Conservation (phyloP, 2,329 filamentous ascomycete genomes). For the Rutstroemia sp. region DNA sequence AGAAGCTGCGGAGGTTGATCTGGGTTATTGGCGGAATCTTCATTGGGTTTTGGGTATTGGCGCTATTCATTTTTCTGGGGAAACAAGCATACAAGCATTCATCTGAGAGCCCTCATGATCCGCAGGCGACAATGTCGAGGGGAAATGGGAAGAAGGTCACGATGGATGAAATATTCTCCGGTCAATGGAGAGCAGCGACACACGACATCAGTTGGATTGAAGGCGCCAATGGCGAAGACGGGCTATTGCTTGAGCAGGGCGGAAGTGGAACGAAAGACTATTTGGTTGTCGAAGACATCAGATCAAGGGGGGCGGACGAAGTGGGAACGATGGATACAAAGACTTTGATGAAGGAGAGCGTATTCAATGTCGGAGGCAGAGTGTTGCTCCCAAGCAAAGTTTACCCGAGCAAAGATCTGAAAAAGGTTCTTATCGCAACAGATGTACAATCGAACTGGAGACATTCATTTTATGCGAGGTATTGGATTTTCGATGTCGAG, state of each 20-base stretch:
- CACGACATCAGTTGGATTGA: slow-evolving; percentile 72
- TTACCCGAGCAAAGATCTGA: slow-evolving; percentile 76
- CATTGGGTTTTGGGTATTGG: slow-evolving; percentile 59
- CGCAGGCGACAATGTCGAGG: slow-evolving; percentile 51
- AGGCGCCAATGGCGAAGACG: slow-evolving; percentile 71
- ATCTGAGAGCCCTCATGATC: slow-evolving; percentile 59
- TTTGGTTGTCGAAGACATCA: slow-evolving; percentile 81
- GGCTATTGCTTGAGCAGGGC: slow-evolving; percentile 70
- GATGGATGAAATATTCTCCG: slow-evolving; percentile 60
- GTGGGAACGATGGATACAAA: slow-evolving; percentile 43
- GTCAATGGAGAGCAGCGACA: slow-evolving; percentile 55
- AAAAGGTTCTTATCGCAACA: slow-evolving; percentile 77
- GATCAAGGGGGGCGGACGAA: slow-evolving; percentile 41
- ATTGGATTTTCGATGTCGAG: slow-evolving; percentile 88
- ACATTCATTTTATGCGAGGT: slow-evolving; percentile 77
- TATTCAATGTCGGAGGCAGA: slow-evolving; percentile 53
- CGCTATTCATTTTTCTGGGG: slow-evolving; percentile 59
- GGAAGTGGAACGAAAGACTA: slow-evolving; percentile 57
- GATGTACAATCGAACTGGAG: slow-evolving; percentile 73
- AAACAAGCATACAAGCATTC: slow-evolving; percentile 59
- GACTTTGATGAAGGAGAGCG: slow-evolving; percentile 65
- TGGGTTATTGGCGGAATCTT: slow-evolving; percentile 55
- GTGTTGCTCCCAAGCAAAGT: slow-evolving; percentile 51
- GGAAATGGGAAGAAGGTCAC: slow-evolving; percentile 67
- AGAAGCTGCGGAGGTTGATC: slow-evolving; percentile 47